phyloP scores from a whole-genome alignment of 495 filamentous ascomycete genomes.

The Parathielavia appendiculata region DNA sequence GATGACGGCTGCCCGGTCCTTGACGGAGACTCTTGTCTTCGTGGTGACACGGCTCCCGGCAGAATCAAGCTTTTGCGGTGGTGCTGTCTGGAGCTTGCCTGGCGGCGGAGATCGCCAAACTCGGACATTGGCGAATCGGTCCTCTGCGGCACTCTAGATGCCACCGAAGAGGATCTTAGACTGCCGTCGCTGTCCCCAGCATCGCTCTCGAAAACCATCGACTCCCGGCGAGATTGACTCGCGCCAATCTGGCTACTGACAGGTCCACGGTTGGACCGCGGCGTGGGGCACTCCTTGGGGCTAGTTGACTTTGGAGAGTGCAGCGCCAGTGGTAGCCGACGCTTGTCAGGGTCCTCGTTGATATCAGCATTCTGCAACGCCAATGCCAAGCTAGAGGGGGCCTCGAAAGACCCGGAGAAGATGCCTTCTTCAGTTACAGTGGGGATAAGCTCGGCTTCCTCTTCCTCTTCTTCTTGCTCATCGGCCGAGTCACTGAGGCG shows the following conservation, averaged over 20 bases:
- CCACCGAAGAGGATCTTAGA: constrained; percentile 68
- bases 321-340: constrained; percentile 40
- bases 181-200: constrained; percentile 80
- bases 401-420: constrained; percentile 53
- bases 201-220: constrained; percentile 74
- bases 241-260: constrained; percentile 54
- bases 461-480: constrained; percentile 36
- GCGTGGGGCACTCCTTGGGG: constrained; percentile 85
- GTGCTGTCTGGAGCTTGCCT: constrained; percentile 66
- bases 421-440: constrained; percentile 40
- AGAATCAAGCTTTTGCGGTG: constrained; percentile 80
- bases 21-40: constrained; percentile 80
- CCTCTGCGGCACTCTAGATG: constrained; percentile 57
- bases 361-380: constrained; percentile 49
- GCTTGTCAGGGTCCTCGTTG: constrained; percentile 35
- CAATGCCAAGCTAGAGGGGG: constrained; percentile 51
- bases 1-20: constrained; percentile 64
- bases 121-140: constrained; percentile 92
- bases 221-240: constrained; percentile 61
- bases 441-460: constrained; percentile 16
- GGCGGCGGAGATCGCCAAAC: constrained; percentile 59
- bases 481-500: constrained; percentile 74
- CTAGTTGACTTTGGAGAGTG: constrained; percentile 74
- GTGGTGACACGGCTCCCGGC: constrained; percentile 67
- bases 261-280: constrained; percentile 73